Evolutionary conservation across 495 filamentous ascomycete species (phyloP), one percentile per base, ranked within the genome.

Genomic region (Neurospora sp.): DNA sequence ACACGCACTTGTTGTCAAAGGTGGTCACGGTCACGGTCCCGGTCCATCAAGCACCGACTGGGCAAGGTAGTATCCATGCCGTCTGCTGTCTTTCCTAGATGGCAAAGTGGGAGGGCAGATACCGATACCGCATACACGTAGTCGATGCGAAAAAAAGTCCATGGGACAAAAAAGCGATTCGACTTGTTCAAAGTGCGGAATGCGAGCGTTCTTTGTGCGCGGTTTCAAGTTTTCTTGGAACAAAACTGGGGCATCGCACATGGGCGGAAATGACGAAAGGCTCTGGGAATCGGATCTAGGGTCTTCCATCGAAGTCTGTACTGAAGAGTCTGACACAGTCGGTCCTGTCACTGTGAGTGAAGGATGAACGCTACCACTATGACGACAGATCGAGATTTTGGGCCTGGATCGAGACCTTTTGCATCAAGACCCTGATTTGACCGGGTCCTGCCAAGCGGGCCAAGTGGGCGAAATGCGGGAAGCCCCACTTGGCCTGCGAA

Each of bases 331-430:
- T 69, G 70, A 71, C 39, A 18, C 39, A 12, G 54, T 31, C 48
- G 23, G 48, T 27, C n/a, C 18, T 16, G 23, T 62, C 23, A 27
- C 5, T 31, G 54, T 62, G 70, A 46, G 9, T 41, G 42, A 71
- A 70, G 54, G 39, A 76, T 76, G 73, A 74, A 42, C 70, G 46
- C 73, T 70, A 69, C 75, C 72, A 78, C 73, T 75, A 44, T 73
- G 71, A 72, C 70, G 71, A 59, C 39, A 62, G 78, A 79, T 79
- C 78, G 77, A 74, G 70, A 54, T 76, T 79, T 79, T 76, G 46
- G 74, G 73, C 37, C 59, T 40, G 72, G 77, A 79, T 79, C 78
- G 78, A 77, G 71, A 71, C 73, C 39, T 40, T 39, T 62, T 62
- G 23, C 54, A 62, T 62, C 54, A 8, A 62, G 54, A 62, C 54